Evolutionary conservation across 352 stramenopile genomes (phyloP).

Genomic region (Peronospora destructor): DNA sequence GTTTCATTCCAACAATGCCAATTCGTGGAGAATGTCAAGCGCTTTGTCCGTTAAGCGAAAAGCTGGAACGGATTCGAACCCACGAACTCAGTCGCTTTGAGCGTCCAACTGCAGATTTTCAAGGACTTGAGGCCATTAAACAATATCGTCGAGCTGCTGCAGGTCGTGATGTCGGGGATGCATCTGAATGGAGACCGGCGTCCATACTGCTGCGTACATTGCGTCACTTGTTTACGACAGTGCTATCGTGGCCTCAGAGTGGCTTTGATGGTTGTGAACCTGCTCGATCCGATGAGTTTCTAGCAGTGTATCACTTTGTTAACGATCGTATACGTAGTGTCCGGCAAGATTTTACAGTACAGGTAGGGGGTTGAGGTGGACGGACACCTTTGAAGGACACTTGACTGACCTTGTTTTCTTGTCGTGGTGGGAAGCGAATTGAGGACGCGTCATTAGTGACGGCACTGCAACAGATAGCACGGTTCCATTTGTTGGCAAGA

Average conservation of each 20-base stretch:
- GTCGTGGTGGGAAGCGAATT: conserved; percentile 28
- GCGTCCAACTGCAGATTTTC: conserved; percentile 4
- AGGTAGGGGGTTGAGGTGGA: conserved; percentile 26
- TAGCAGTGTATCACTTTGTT: conserved; percentile 65
- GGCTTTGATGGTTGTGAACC: conserved; percentile 25
- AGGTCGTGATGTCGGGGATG: conserved; percentile 26
- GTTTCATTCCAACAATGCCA: conserved; percentile 6
- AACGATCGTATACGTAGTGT: conserved; percentile 64
- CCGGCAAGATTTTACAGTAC: conserved; percentile 64
- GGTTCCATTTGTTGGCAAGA: conserved; percentile 54
- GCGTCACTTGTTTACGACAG: conserved; percentile 35
- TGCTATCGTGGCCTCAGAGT: conserved; percentile 29
- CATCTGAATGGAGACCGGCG: conserved; percentile 29
- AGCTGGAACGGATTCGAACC: conserved; percentile 24
- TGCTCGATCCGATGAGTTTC: conserved; percentile 27
- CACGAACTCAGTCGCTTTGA: conserved; percentile 51
- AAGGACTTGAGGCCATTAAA: conserved; percentile 31
- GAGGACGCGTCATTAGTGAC: conserved; percentile 26
- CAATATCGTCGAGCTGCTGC: conserved; percentile 52
- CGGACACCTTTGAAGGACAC: conserved; percentile 1
- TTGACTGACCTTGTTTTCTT: conserved; percentile 2
- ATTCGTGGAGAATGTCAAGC: conserved; percentile 27
- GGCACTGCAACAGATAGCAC: conserved; percentile 39
- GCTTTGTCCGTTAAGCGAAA: conserved; percentile 33
- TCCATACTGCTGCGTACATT: conserved; percentile 36